Evolutionary conservation across 2,329 filamentous ascomycete species (phyloP).

Genomic region (Ophiostoma pallidulum): DNA sequence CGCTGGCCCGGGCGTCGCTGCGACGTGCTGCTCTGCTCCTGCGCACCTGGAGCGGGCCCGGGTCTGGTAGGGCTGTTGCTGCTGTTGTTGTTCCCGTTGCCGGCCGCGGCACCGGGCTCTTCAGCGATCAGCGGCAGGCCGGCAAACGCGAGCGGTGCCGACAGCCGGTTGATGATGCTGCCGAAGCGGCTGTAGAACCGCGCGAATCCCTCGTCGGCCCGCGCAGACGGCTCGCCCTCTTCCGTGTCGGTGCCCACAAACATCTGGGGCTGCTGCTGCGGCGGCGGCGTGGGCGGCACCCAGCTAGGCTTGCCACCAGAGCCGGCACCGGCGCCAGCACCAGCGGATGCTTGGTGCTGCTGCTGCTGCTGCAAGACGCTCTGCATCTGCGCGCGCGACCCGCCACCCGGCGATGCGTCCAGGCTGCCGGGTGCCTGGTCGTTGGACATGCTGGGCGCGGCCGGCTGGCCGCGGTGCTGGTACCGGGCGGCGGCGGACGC

Average conservation of each 20-base stretch:
- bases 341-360: no score
- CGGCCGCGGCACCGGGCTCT: no score
- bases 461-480: slow-evolving; percentile 55
- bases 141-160: slow-evolving; percentile 84
- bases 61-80: no score
- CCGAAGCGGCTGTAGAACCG: slow-evolving; percentile 91
- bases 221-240: slow-evolving; percentile 19
- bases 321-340: no score
- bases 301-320: slow-evolving; percentile 48
- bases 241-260: slow-evolving; percentile 21
- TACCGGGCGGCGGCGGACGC: slow-evolving; percentile 28
- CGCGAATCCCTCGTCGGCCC: slow-evolving; percentile 69
- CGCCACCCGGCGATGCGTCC: slow-evolving; percentile 32
- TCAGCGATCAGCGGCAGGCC: slow-evolving; percentile 67
- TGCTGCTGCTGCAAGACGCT: slow-evolving; percentile 42
- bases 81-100: slow-evolving; percentile 25
- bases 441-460: slow-evolving; percentile 62
- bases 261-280: slow-evolving; percentile 21
- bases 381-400: slow-evolving; percentile 44
- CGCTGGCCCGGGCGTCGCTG: no score
- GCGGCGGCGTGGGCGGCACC: slow-evolving; percentile 29
- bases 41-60: slow-evolving; percentile 28
- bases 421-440: slow-evolving; percentile 65
- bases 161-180: slow-evolving; percentile 76
- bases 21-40: slow-evolving; percentile 23